phyloP scores from a whole-genome alignment of 139 green algal genomes.

The Chlorella sorokiniana region DNA sequence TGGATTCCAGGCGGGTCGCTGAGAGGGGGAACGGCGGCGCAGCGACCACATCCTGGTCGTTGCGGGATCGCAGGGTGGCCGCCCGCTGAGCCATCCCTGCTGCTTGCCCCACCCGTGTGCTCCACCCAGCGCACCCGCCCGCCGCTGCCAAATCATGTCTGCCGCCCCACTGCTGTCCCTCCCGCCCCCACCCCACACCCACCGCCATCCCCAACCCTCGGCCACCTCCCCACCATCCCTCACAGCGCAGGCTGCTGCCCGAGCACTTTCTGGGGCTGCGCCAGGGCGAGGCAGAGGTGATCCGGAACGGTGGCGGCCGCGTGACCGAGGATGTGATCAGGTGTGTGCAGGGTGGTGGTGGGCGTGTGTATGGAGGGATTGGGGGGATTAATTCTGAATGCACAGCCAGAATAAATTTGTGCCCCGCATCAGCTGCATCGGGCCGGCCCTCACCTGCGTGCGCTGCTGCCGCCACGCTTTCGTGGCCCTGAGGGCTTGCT shows the following conservation, averaged over 20 bases:
- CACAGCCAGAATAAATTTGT: too few species aligned
- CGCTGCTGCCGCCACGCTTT: too few species aligned
- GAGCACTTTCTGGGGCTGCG: constrained; percentile 33
- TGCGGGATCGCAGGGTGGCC: not conserved
- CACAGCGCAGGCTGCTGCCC: constrained; percentile 3
- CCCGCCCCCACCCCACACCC: too few species aligned
- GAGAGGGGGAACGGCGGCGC: not conserved
- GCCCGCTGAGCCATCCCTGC: not conserved
- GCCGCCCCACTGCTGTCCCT: not conserved
- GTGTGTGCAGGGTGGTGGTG: not conserved
- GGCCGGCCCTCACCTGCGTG: too few species aligned
- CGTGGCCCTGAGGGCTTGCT: too few species aligned
- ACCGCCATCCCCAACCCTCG: too few species aligned
- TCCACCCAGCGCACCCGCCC: too few species aligned
- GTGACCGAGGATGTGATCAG: constrained; percentile 38
- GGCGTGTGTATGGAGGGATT: not conserved
- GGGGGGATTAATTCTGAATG: too few species aligned
- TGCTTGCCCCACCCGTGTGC: too few species aligned
- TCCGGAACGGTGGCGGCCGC: constrained; percentile 36
- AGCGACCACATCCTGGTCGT: not conserved
- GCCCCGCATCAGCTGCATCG: too few species aligned
- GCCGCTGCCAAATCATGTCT: too few species aligned
- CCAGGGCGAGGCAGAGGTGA: constrained; percentile 35
- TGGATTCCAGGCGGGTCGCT: constrained; percentile 12
- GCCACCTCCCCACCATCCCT: not conserved